These are phyloP conservation scores for Nitzschia palea DNA, from an alignment of 108 stramenopile species.

Conservation along the genomic window DNA sequence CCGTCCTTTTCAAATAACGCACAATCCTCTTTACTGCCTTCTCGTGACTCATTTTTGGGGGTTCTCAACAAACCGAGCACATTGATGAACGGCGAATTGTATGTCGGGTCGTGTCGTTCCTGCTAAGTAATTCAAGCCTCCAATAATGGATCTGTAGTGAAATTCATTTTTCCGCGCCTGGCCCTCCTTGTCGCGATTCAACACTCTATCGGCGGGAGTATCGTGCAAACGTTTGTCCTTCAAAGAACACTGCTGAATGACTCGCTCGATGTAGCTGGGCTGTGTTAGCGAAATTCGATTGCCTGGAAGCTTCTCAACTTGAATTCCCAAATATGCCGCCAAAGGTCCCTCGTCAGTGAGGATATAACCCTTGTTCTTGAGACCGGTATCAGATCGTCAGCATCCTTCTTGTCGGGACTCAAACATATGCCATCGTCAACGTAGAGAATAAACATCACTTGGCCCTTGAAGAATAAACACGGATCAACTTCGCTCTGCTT, in stretches of 20 bases:
- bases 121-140: slow-evolving; percentile 33
- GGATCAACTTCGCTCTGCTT: neutral
- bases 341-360: slow-evolving; percentile 26
- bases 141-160: slow-evolving; percentile 41
- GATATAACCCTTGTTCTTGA: too few species aligned
- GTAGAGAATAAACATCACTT: neutral
- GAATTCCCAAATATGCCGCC: slow-evolving; percentile 30
- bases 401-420: too few species aligned
- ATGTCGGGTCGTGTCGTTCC: slow-evolving; percentile 31
- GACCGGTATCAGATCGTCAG: too few species aligned
- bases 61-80: slow-evolving; percentile 24
- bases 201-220: too few species aligned
- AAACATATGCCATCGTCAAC: neutral
- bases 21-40: slow-evolving; percentile 35
- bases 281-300: too few species aligned
- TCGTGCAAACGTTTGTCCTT: too few species aligned
- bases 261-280: too few species aligned
- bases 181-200: too few species aligned
- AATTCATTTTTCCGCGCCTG: too few species aligned
- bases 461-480: neutral
- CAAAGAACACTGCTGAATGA: too few species aligned
- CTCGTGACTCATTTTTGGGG: slow-evolving; percentile 27
- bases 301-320: too few species aligned
- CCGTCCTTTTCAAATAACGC: neutral
- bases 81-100: slow-evolving; percentile 27